A percentile compares a stretch with the other conserved stretches of the same genome.
Evolutionary conservation across 2,329 filamentous ascomycete genomes (phyloP).

Genomic region (Fusarium sp.): DNA sequence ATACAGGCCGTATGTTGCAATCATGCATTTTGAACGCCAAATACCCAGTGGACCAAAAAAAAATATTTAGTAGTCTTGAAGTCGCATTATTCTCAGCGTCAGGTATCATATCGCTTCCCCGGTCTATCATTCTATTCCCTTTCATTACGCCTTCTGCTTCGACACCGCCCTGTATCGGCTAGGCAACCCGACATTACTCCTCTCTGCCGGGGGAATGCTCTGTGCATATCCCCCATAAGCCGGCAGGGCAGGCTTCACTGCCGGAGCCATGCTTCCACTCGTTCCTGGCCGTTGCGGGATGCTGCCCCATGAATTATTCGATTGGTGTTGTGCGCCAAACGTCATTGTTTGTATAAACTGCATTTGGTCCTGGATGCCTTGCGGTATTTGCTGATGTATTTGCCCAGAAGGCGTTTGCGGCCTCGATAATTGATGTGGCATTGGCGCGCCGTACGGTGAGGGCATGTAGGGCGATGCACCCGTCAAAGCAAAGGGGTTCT

Average conservation of each 20-base stretch:
- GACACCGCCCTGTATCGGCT: constrained; percentile 24
- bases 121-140: not conserved
- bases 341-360: constrained; percentile 11
- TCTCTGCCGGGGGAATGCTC: constrained; percentile 15
- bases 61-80: not conserved
- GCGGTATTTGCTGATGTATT: constrained; percentile 11
- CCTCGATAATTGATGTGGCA: not conserved
- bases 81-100: not conserved
- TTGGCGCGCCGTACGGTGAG: constrained; percentile 7
- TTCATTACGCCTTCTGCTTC: not conserved
- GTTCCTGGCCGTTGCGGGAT: not conserved
- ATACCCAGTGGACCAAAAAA: not conserved
- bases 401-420: constrained; percentile 1
- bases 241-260: not conserved
- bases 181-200: constrained; percentile 24
- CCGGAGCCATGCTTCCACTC: not conserved
- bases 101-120: not conserved
- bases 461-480: constrained; percentile 2
- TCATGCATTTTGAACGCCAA: not conserved
- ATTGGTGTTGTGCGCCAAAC: not conserved
- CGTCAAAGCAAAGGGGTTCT: not conserved
- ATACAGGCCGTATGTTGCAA: not conserved
- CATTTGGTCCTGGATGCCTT: constrained; percentile 17
- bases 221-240: constrained; percentile 22
- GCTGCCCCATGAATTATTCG: not conserved